Percentiles rank a stretch among this genome's conserved stretches.
These are phyloP conservation scores for Linanthus parryae DNA, from an alignment of 148 eudicot genomes.

Conservation along the genomic window DNA sequence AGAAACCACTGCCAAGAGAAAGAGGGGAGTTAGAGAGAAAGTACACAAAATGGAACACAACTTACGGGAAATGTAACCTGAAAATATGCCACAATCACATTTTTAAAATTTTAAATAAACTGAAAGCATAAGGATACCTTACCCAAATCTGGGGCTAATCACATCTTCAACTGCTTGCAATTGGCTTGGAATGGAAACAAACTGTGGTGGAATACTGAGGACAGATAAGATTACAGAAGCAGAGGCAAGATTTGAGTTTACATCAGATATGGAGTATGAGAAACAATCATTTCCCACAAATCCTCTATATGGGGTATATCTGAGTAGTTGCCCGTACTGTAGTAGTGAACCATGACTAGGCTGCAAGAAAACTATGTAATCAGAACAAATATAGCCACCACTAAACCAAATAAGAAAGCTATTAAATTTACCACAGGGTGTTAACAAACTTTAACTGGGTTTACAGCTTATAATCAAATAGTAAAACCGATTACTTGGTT, in stretches of 20 bases:
- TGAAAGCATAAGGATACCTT: constrained; percentile 5
- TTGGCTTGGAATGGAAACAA: constrained; percentile 53
- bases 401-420: too few relatives aligned
- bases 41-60: background rate
- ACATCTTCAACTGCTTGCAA: constrained; percentile 67
- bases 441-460: too few relatives aligned
- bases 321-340: constrained; percentile 45
- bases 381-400: background rate
- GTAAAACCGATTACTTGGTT: too few relatives aligned
- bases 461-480: too few relatives aligned
- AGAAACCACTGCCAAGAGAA: constrained; percentile 64
- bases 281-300: constrained; percentile 80
- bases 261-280: constrained; percentile 49
- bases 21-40: background rate
- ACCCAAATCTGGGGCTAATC: constrained; percentile 75
- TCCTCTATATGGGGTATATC: constrained; percentile 87
- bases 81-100: background rate
- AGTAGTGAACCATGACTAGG: constrained; percentile 76
- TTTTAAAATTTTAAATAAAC: background rate
- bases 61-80: background rate
- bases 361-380: constrained; percentile 34
- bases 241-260: constrained; percentile 56
- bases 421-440: background rate
- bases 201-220: constrained; percentile 87
- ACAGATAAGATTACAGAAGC: constrained; percentile 49